Evolutionary conservation across 495 filamentous ascomycete species (phyloP), one percentile per base, ranked within the genome.

Genomic region (Neurospora cerealis): DNA sequence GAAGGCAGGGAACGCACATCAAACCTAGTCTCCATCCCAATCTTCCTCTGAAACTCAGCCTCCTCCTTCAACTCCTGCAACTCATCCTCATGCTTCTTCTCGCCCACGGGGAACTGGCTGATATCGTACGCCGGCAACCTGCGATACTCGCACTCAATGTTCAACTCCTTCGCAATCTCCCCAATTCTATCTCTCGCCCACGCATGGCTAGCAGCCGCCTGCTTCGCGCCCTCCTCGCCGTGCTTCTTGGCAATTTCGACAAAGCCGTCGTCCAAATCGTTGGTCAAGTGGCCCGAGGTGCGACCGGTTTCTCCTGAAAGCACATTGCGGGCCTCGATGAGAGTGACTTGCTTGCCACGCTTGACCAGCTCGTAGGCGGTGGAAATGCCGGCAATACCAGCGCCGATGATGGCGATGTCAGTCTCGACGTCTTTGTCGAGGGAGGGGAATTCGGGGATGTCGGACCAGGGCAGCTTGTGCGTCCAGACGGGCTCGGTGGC

Each of bases 71-170:
- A 69, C 70, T 75, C 73, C 66, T 75, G 62, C 39, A 83, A 60
- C 70, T 89, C 87, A 36, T 80, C 72, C 24, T 80, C 75, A 62
- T 85, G 83, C 60, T 81, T 79, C n/a, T 79, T 72, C 24, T 84
- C 77, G 3, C 80, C 81, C 0, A 71, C 54, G 0, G 69, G 44
- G 44, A 76, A 80, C 78, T 83, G 80, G 6, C 78, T 80, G 2
- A 89, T 81, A 69, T 85, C 75, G 70, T 85, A 85, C 34, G 79
- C 87, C 1, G 81, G 84, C 24, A 90, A 62, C 34, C 74, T 71
- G 1, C 88, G 82, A 74, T 86, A 90, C 77, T 89, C 87, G 75
- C 88, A 89, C 6, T 89, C 86, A 34, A 90, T 83, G 8, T 81
- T 80, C 37, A 89, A 79, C 72, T 82, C 73, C 54, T 80, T 78